These are phyloP conservation scores for Saprolegnia diclina DNA, from an alignment of 352 stramenopile species.

Conservation along the genomic window DNA sequence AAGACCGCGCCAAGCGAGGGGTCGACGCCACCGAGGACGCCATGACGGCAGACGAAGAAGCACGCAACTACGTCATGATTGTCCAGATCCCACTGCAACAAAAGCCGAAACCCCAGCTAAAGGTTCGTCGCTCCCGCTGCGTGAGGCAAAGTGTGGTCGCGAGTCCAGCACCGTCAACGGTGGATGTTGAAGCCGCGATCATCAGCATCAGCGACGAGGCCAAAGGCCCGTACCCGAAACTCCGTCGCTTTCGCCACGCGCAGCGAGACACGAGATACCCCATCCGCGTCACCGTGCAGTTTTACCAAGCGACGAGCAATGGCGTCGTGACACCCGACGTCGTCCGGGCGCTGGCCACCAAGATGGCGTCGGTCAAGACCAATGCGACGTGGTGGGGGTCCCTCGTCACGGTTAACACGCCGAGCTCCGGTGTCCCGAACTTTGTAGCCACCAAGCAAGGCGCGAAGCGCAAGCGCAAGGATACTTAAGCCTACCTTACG, in stretches of 20 bases:
- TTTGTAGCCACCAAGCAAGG: too few relatives aligned
- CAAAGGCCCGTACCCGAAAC: slow-evolving; percentile 17
- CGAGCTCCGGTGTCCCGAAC: not conserved
- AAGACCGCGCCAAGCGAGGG: slow-evolving; percentile 4
- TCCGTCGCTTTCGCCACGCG: not conserved
- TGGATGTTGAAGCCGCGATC: slow-evolving; percentile 18
- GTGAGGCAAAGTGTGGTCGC: not conserved
- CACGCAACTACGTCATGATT: slow-evolving; percentile 25
- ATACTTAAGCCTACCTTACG: too few relatives aligned
- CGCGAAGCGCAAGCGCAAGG: too few relatives aligned
- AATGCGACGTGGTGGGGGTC: slow-evolving; percentile 22
- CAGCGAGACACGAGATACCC: slow-evolving; percentile 9
- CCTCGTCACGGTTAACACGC: not conserved
- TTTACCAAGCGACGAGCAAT: slow-evolving; percentile 27
- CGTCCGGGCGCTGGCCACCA: not conserved
- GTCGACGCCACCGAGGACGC: not conserved
- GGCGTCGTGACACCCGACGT: slow-evolving; percentile 1
- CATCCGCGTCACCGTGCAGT: slow-evolving; percentile 25
- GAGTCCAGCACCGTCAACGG: not conserved
- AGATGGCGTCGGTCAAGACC: slow-evolving; percentile 14
- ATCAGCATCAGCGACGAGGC: not conserved
- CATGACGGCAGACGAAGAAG: slow-evolving; percentile 22
- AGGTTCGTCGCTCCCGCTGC: not conserved
- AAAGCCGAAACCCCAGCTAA: not conserved
- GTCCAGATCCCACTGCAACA: slow-evolving; percentile 20